These are phyloP conservation scores for Leccinellum luteum DNA, from an alignment of 768 basidiomycete species.

Conservation along the genomic window DNA sequence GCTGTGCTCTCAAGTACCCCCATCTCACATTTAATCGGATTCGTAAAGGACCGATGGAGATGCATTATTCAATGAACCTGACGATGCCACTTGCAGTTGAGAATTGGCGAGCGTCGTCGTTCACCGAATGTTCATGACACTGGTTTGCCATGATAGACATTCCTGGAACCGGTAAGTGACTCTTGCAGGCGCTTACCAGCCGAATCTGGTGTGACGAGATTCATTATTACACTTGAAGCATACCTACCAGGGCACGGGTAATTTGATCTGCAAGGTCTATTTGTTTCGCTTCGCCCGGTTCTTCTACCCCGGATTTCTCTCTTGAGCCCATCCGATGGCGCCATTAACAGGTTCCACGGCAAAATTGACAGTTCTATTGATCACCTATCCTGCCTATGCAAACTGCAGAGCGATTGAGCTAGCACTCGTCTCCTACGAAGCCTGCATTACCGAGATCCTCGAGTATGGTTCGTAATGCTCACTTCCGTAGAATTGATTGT, in stretches of 20 bases:
- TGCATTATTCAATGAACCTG: background rate
- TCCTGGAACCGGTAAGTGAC: background rate
- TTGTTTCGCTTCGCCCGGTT: background rate
- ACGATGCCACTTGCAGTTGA: background rate
- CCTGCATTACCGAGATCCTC: background rate
- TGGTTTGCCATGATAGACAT: background rate
- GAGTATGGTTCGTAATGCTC: background rate
- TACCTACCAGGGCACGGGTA: background rate
- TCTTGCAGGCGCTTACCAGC: background rate
- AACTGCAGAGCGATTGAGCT: background rate
- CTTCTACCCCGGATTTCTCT: too few species aligned
- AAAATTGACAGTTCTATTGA: background rate
- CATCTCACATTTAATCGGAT: background rate
- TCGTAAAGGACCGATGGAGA: background rate
- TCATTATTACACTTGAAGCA: background rate
- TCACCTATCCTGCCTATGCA: background rate
- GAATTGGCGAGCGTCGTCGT: background rate
- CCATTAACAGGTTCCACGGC: background rate
- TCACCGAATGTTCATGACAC: background rate
- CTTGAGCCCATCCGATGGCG: background rate
- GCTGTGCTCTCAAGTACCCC: conserved; percentile 9
- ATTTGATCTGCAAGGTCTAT: background rate
- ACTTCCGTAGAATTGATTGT: background rate
- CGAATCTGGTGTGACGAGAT: background rate
- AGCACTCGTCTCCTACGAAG: background rate